A percentile compares a stretch with the other conserved stretches of the same genome.
Evolutionary conservation across 2,329 filamentous ascomycete genomes (phyloP).

Genomic region (Aspergillus puulaauensis): DNA sequence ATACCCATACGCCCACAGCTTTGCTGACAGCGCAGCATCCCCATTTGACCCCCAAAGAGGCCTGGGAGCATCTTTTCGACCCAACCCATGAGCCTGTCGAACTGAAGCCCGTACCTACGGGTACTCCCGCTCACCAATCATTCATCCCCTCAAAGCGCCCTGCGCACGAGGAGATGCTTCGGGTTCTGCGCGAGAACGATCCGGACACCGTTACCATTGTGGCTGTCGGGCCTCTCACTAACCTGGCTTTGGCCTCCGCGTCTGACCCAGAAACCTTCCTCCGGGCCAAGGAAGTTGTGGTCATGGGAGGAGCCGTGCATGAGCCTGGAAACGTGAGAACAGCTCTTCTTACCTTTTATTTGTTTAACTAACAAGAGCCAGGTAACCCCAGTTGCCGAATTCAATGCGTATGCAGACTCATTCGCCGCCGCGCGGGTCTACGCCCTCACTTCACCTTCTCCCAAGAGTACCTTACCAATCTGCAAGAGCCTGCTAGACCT

Average conservation of each 20-base stretch:
- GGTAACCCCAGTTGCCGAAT: conserved; percentile 79
- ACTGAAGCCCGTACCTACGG: conserved; percentile 48
- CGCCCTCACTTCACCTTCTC: conserved; percentile 71
- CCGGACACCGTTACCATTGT: conserved; percentile 84
- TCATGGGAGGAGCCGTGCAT: conserved; percentile 89
- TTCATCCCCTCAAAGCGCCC: conserved; percentile 75
- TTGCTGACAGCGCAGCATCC: conserved; percentile 55
- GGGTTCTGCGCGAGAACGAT: conserved; percentile 77
- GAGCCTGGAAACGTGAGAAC: conserved; percentile 73
- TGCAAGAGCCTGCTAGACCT: conserved; percentile 57
- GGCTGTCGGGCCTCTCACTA: conserved; percentile 89
- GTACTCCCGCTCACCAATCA: conserved; percentile 42
- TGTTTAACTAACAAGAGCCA: conserved; percentile 11
- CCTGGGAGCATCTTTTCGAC: conserved; percentile 70
- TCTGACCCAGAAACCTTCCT: conserved; percentile 89
- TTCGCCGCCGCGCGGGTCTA: conserved; percentile 74
- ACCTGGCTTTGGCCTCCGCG: conserved; percentile 82
- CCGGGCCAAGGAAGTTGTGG: conserved; percentile 82
- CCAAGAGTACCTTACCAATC: conserved; percentile 78
- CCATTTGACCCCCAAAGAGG: conserved; percentile 70
- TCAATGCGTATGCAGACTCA: conserved; percentile 91
- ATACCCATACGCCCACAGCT: no score
- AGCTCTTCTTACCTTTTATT: no score
- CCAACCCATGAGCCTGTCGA: conserved; percentile 42
- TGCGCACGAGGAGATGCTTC: conserved; percentile 85